These are phyloP conservation scores for Mychonastes homosphaera DNA, from an alignment of 139 green algal species.

Conservation along the genomic window DNA sequence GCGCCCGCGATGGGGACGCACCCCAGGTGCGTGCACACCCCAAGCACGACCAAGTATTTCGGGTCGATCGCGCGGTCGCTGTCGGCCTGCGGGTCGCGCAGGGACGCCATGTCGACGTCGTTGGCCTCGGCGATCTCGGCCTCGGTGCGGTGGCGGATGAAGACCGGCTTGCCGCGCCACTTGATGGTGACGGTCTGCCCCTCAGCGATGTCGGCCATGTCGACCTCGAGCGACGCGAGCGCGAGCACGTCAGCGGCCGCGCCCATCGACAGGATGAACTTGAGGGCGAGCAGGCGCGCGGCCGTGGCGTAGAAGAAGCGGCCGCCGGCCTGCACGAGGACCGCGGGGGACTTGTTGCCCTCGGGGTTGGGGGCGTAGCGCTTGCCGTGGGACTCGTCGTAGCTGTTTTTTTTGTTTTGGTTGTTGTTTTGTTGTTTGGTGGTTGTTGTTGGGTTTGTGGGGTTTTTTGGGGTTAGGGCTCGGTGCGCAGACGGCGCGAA, in stretches of 20 bases:
- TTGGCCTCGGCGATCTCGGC: constrained; percentile 74
- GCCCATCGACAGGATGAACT: constrained; percentile 93
- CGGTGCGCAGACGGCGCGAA: constrained; percentile 1
- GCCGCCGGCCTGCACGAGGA: constrained; percentile 92
- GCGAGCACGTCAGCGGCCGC: constrained; percentile 87
- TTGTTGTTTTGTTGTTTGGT: background rate
- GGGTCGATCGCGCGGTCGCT: constrained; percentile 62
- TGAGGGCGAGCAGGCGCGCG: constrained; percentile 85
- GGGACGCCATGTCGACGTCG: constrained; percentile 51
- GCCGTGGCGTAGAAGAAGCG: constrained; percentile 98
- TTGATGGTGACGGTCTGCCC: constrained; percentile 94
- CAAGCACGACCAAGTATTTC: constrained; percentile 95
- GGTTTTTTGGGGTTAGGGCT: constrained; percentile 16
- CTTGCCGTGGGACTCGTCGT: constrained; percentile 79
- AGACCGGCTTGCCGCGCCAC: constrained; percentile 99
- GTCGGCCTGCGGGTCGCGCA: constrained; percentile 88
- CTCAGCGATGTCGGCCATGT: constrained; percentile 73
- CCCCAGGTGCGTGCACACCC: constrained; percentile 97
- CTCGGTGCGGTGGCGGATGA: constrained; percentile 81
- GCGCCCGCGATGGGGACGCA: constrained; percentile 96
- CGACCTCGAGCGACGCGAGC: constrained; percentile 89
- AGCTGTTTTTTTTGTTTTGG: constrained; percentile 32
- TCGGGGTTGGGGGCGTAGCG: constrained; percentile 69
- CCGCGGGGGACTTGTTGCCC: constrained; percentile 87
- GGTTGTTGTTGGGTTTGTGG: background rate